These are phyloP conservation scores for Elsinoe fawcettii DNA, from an alignment of 2,329 filamentous ascomycete species.

Conservation along the genomic window DNA sequence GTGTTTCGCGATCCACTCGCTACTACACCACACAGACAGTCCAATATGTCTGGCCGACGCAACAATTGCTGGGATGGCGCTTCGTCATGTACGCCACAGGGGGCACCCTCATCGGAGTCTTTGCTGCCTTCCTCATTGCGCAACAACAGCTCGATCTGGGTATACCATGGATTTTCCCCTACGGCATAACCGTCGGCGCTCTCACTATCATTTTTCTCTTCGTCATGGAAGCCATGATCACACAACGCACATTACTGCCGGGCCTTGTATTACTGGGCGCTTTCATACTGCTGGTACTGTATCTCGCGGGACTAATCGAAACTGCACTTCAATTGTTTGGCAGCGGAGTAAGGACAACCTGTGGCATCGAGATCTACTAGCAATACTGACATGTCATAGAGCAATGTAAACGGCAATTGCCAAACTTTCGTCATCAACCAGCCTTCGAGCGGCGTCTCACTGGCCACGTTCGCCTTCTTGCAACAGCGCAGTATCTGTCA, in stretches of 20 bases:
- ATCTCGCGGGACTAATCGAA: constrained; percentile 55
- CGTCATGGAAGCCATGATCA: constrained; percentile 49
- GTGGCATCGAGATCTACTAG: not conserved
- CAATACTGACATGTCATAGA: constrained; percentile 21
- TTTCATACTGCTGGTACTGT: constrained; percentile 56
- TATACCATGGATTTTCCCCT: constrained; percentile 60
- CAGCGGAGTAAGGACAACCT: constrained; percentile 13
- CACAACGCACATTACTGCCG: constrained; percentile 50
- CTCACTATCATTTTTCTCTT: constrained; percentile 53
- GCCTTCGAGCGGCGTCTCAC: constrained; percentile 40
- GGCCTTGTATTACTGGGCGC: constrained; percentile 52
- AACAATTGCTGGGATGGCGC: constrained; percentile 58
- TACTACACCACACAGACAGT: constrained; percentile 15
- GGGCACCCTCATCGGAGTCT: constrained; percentile 52
- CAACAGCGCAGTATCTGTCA: constrained; percentile 57
- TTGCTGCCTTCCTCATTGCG: constrained; percentile 52
- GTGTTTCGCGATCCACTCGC: constrained; percentile 10
- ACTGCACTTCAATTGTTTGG: constrained; percentile 56
- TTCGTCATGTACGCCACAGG: constrained; percentile 54
- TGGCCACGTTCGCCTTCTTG: constrained; percentile 54
- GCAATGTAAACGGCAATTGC: constrained; percentile 53
- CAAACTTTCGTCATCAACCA: constrained; percentile 49
- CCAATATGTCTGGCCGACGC: constrained; percentile 55
- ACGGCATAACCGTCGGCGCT: constrained; percentile 50
- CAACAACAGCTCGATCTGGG: constrained; percentile 48